phyloP scores from a whole-genome alignment of 2,329 filamentous ascomycete genomes.

The Alternaria panax region DNA sequence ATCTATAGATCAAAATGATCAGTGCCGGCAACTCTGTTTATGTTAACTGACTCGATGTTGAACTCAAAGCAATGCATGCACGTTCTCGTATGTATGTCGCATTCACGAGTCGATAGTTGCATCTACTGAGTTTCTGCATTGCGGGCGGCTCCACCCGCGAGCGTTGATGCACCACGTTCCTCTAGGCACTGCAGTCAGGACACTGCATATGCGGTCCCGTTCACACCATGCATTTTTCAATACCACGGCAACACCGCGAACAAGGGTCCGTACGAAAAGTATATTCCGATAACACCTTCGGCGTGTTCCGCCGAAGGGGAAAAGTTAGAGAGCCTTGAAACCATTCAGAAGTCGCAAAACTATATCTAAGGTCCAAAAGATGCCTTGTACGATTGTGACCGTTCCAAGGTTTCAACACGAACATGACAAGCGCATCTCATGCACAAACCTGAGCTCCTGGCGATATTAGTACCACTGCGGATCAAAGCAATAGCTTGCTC shows the following conservation, averaged over 20 bases:
- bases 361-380: neutral
- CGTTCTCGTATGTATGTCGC: neutral
- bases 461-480: neutral
- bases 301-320: neutral
- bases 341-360: too few species aligned
- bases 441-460: neutral
- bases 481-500: neutral
- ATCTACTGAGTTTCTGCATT: neutral
- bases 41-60: neutral
- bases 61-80: neutral
- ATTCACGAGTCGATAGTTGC: neutral
- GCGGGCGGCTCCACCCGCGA: neutral
- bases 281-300: neutral
- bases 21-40: neutral
- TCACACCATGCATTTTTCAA: accelerated
- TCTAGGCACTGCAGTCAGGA: neutral
- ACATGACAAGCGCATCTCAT: neutral
- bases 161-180: neutral
- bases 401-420: neutral
- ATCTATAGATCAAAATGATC: neutral
- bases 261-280: neutral
- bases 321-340: neutral
- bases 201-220: neutral
- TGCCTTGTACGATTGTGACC: neutral
- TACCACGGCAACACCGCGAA: neutral